Evolutionary conservation across 371 early-diverging fungal species (phyloP).

Genomic region (Apophysomyces variabilis): DNA sequence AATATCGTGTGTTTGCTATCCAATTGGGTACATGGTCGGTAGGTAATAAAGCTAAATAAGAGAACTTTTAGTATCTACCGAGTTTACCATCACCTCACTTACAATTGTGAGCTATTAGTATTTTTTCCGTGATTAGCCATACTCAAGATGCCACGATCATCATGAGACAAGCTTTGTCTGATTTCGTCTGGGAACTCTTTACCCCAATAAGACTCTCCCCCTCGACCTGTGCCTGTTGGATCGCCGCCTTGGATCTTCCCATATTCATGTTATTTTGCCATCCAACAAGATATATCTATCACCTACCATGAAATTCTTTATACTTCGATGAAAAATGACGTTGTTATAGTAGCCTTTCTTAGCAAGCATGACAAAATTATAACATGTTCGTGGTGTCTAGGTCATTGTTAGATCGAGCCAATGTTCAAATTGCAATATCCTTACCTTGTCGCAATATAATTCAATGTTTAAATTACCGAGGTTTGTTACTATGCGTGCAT

Average conservation of each 20-base stretch:
- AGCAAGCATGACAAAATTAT: constrained; percentile 90
- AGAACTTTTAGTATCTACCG: not conserved
- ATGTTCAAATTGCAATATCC: not conserved
- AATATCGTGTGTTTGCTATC: constrained; percentile 93
- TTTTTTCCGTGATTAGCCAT: constrained; percentile 93
- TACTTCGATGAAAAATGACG: constrained; percentile 85
- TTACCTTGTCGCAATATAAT: constrained; percentile 76
- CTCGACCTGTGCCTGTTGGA: constrained; percentile 90
- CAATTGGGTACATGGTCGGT: constrained; percentile 78
- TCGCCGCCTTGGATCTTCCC: constrained; percentile 91
- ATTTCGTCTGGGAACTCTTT: constrained; percentile 84
- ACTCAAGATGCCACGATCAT: constrained; percentile 76
- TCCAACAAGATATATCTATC: not conserved
- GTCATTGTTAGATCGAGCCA: not conserved
- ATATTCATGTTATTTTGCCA: not conserved
- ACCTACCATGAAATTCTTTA: constrained; percentile 87
- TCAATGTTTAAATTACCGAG: constrained; percentile 89
- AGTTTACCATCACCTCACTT: constrained; percentile 31
- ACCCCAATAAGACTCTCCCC: constrained; percentile 87
- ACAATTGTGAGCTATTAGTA: constrained; percentile 91
- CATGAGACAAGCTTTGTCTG: constrained; percentile 73
- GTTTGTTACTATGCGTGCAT: constrained; percentile 79
- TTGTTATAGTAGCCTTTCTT: constrained; percentile 85
- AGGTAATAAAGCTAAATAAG: constrained; percentile 79
- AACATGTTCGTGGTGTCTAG: constrained; percentile 85